Base-by-base conservation (phyloP, 116 monocot species). In the Dioscorea cayenensis region DNA sequence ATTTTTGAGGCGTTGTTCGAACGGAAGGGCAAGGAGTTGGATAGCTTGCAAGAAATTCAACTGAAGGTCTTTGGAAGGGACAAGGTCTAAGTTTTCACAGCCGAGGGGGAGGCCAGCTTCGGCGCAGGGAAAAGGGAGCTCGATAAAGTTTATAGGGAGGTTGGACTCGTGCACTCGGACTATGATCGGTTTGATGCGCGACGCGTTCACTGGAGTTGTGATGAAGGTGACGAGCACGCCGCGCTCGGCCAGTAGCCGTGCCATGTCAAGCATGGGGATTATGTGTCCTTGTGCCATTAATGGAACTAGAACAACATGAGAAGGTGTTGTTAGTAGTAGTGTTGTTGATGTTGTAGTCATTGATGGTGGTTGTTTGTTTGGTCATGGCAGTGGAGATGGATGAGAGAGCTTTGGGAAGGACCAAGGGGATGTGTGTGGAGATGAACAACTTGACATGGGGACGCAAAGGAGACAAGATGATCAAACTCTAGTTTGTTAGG, bases 111-210 rank as follows among this genome's bases (percentile, higher is more conserved):
- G 69, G 0, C 82, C 82, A 11, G 19, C 63, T 28, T 77, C 73
- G 6, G 77, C 64, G 64, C 73, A 77, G 73, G 71, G 73, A 77
- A 82, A 77, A 7, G 77, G 77, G 38, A 82, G 66, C 49, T 73
- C 71, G 48, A 73, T 69, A 27, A 82, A 62, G 8, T 28, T 28
- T 23, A 77, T 63, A 0, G 62, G 19, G 29, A 67, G 63, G 50
- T 71, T 64, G 35, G 36, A 36, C 8, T 66, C 38, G 22, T 27
- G n/a, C 11, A 17, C 58, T 4, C 75, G 52, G 7, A 36, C 36
- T 58, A 67, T 37, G 51, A 38, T 38, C 14, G 66, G 7, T 14
- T 13, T 20, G 38, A 75, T 25, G 28, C 67, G 67, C 1, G 32
- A 12, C 21, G 75, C 67, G 32, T 75, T 67, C 12, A 73, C 32